phyloP scores from a whole-genome alignment of 2,329 filamentous ascomycete species.

The Paracorniculantispora psalliotae region DNA sequence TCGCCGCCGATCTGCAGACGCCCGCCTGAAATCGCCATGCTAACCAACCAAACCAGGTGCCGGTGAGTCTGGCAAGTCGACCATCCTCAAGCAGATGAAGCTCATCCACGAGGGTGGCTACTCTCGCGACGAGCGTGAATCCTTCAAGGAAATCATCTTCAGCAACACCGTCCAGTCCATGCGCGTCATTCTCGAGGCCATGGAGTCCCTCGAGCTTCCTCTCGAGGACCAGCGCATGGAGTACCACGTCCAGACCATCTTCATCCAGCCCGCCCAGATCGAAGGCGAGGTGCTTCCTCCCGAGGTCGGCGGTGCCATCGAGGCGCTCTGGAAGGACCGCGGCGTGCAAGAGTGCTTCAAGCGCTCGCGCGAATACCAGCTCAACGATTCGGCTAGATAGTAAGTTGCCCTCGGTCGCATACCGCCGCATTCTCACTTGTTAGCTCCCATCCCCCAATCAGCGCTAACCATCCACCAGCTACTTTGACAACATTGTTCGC shows the following conservation, averaged over 20 bases:
- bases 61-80: conserved; percentile 92
- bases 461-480: conserved; percentile 53
- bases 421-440: neutral
- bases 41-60: conserved; percentile 47
- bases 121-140: conserved; percentile 77
- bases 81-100: conserved; percentile 99
- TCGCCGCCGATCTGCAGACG: neutral
- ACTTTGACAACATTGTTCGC: conserved; percentile 91
- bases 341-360: conserved; percentile 95
- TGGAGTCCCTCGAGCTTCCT: conserved; percentile 69
- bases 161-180: conserved; percentile 67
- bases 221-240: conserved; percentile 89
- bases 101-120: conserved; percentile 99
- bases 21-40: neutral
- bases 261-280: conserved; percentile 96
- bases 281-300: conserved; percentile 92
- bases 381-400: conserved; percentile 97
- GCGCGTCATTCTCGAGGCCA: conserved; percentile 64
- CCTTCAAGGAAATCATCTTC: conserved; percentile 68
- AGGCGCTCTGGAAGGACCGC: conserved; percentile 85
- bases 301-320: conserved; percentile 89
- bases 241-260: conserved; percentile 97
- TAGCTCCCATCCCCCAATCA: neutral
- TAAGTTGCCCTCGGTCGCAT: conserved; percentile 44
- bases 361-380: conserved; percentile 89